Evolutionary conservation across 768 basidiomycete genomes (phyloP), one percentile per base, ranked within the genome.

Genomic region (Leccinellum rugosiceps): DNA sequence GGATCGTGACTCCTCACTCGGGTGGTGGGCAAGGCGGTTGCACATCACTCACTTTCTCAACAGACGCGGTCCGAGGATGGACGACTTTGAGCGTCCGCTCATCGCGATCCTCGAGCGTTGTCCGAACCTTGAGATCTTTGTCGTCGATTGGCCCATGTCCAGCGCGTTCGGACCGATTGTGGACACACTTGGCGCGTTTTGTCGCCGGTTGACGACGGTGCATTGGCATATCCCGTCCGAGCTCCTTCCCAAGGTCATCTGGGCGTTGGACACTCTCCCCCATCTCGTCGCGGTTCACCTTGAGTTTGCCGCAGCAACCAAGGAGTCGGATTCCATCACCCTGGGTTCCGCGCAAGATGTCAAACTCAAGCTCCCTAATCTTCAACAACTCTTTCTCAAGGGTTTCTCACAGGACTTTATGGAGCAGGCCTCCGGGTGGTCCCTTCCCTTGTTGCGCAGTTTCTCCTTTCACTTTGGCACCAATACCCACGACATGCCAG

Each of bases 11-110:
- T 67, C 80, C 0, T 79, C 82, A 0, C 71, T 86, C 1, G 88
- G 88, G 5, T 87, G 86, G 85, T 88, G 85, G 83, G 81, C 86
- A 0, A 79, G 79, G 32, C 78, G 88, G n/a, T 73, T 92, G n/a
- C 88, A 92, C 54, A 74, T 90, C 28, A 78, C 80, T 2, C 80
- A 83, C 9, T 83, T 80, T 68, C 75, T 77, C 55, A 66, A 65
- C 30, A 74, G 73, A 6, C 75, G 71, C 9, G 75, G 72, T 6
- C 69, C 76, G 2, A 77, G 78, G 6, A 73, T 81, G 63, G 74
- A 78, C 10, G 77, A 82, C 31, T 74, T 84, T 26, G 80, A 85
- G 63, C 73, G 75, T 25, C 79, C 83, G 0, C 75, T 92, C 21
- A 72, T 82, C 9, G 76, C 81, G 26, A 77, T 90, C 55, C 80